Percentiles rank a stretch among this genome's conserved stretches.
phyloP scores from a whole-genome alignment of 176 grass and related monocot genomes.

The Saccharum spontaneum region DNA sequence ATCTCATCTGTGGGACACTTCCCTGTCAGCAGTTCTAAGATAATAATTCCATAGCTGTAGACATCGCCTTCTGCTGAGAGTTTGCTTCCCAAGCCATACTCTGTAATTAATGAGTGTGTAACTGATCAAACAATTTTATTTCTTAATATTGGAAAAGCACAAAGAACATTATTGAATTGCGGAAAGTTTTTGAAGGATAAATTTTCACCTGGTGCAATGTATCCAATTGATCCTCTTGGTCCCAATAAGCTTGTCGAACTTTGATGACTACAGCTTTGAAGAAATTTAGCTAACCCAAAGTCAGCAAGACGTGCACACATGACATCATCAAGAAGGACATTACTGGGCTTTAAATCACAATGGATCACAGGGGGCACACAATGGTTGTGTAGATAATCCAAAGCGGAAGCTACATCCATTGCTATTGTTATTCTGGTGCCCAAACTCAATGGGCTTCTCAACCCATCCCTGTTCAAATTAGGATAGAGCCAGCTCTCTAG shows the following conservation, averaged over 20 bases:
- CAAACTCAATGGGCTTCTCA: too few relatives aligned
- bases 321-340: too few relatives aligned
- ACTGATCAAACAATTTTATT: too few relatives aligned
- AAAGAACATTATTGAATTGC: neutral
- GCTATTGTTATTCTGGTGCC: too few relatives aligned
- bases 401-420: too few relatives aligned
- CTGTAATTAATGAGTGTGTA: neutral
- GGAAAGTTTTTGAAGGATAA: neutral
- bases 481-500: too few relatives aligned
- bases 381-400: too few relatives aligned
- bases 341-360: too few relatives aligned
- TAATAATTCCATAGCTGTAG: neutral
- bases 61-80: neutral
- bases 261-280: neutral
- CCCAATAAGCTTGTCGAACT: neutral
- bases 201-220: constrained; percentile 28
- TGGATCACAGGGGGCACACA: too few relatives aligned
- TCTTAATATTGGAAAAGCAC: neutral
- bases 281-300: too few relatives aligned
- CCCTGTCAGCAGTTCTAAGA: neutral
- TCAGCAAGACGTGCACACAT: too few relatives aligned
- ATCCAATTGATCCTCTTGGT: constrained; percentile 19
- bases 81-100: neutral
- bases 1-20: neutral
- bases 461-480: too few relatives aligned